Percentiles rank a stretch among this genome's conserved stretches.
Conservation (phyloP, 169 alveolate genomes). For the Plasmodium coatneyi region DNA sequence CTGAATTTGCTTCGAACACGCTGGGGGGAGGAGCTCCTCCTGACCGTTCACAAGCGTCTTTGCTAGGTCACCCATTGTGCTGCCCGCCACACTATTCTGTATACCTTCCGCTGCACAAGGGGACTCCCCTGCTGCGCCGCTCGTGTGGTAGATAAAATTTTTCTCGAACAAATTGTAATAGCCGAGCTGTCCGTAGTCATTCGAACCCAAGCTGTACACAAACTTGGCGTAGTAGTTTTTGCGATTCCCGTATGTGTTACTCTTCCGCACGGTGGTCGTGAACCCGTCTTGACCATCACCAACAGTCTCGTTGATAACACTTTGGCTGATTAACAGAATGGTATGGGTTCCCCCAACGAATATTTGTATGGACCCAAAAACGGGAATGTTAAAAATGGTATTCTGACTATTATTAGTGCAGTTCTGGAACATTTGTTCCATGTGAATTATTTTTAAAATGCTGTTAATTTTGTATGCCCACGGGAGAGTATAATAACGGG, state of each 20-base stretch:
- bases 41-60: background rate
- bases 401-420: conserved; percentile 10
- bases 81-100: background rate
- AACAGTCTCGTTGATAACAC: conserved; percentile 6
- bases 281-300: background rate
- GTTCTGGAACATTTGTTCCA: conserved; percentile 68
- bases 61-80: background rate
- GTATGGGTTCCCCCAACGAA: conserved; percentile 73
- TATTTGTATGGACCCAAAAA: conserved; percentile 70
- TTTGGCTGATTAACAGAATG: conserved; percentile 45
- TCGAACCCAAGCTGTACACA: conserved; percentile 95
- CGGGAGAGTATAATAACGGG: conserved; percentile 60
- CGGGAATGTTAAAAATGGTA: conserved; percentile 38
- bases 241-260: background rate
- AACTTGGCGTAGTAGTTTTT: conserved; percentile 30
- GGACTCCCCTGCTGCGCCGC: background rate
- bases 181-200: conserved; percentile 95
- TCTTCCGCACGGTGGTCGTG: background rate
- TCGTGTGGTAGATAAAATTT: conserved; percentile 5
- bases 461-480: conserved; percentile 74
- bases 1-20: background rate
- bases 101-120: background rate
- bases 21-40: background rate
- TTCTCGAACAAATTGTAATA: conserved; percentile 56
- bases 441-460: conserved; percentile 57